Evolutionary conservation across 768 basidiomycete genomes (phyloP).

Genomic region (Podaxis pistillaris): DNA sequence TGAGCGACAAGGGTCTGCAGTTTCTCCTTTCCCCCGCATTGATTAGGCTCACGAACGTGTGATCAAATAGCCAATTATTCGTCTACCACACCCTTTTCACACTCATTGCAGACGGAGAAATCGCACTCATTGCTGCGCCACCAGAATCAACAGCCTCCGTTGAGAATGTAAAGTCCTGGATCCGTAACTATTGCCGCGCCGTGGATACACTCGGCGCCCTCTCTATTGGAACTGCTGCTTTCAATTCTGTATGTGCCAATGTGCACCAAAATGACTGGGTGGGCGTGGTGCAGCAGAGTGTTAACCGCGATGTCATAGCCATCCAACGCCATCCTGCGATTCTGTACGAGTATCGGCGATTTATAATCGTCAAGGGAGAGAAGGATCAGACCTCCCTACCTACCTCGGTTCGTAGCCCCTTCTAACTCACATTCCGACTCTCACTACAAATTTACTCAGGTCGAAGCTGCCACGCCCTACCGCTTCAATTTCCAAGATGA

Average conservation of each 20-base stretch:
- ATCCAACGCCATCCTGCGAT: conserved; percentile 66
- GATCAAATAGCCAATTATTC: conserved; percentile 36
- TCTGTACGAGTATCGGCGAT: conserved; percentile 63
- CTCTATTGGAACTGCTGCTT: conserved; percentile 39
- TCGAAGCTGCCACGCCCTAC: conserved; percentile 50
- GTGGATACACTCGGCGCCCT: conserved; percentile 40
- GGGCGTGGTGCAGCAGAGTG: conserved; percentile 40
- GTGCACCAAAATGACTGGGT: conserved; percentile 30
- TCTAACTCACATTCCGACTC: not conserved
- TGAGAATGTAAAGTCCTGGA: conserved; percentile 34
- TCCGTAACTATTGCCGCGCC: conserved; percentile 32
- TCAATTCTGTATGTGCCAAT: conserved; percentile 35
- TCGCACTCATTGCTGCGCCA: conserved; percentile 55
- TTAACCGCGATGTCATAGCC: conserved; percentile 44
- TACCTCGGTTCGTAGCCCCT: conserved; percentile 45
- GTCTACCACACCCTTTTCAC: conserved; percentile 39
- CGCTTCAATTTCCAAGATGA: conserved; percentile 62
- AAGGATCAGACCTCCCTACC: conserved; percentile 25
- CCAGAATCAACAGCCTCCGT: conserved; percentile 24
- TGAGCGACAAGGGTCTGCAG: conserved; percentile 33
- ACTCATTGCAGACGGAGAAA: conserved; percentile 53
- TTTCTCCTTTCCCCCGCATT: not conserved
- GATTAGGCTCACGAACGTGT: not conserved
- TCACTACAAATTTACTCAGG: conserved; percentile 32
- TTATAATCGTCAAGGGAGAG: conserved; percentile 51